Evolutionary conservation across 495 filamentous ascomycete genomes (phyloP).

Genomic region (Geoglossum glabrum): DNA sequence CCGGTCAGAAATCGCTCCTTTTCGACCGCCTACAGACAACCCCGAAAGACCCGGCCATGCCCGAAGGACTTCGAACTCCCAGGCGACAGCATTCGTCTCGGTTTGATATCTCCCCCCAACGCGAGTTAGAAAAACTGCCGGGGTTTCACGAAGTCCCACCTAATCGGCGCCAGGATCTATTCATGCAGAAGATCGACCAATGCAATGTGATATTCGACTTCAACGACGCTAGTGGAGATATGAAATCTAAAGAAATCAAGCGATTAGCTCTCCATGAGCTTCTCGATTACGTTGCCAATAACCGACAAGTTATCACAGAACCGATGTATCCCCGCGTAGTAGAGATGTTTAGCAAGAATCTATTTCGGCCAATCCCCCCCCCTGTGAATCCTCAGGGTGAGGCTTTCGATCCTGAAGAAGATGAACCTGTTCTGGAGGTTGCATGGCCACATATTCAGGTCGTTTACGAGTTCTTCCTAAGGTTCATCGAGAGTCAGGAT

Average conservation of each 20-base stretch:
- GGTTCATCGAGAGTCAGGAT: constrained; percentile 98
- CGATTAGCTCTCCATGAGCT: constrained; percentile 88
- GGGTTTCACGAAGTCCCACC: constrained; percentile 98
- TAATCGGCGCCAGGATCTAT: constrained; percentile 85
- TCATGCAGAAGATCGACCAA: constrained; percentile 99
- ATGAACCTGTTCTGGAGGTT: constrained; percentile 94
- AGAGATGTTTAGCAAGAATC: constrained; percentile 98
- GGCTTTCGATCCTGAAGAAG: constrained; percentile 96
- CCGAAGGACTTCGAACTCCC: constrained; percentile 85
- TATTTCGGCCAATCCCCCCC: constrained; percentile 91
- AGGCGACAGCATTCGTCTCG: constrained; percentile 93
- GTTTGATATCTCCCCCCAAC: constrained; percentile 87
- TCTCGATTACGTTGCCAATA: constrained; percentile 95
- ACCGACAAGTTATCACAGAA: constrained; percentile 93
- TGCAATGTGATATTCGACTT: constrained; percentile 99
- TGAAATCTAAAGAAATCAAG: constrained; percentile 99
- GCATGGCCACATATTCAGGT: constrained; percentile 99
- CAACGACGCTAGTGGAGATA: constrained; percentile 92
- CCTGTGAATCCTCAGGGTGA: constrained; percentile 95
- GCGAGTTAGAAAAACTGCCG: constrained; percentile 89
- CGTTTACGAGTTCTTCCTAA: constrained; percentile 96
- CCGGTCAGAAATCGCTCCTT: constrained; percentile 65
- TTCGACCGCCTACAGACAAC: constrained; percentile 84
- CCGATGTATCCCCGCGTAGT: constrained; percentile 98
- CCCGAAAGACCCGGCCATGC: constrained; percentile 59